These are phyloP conservation scores for Epithele typhae DNA, from an alignment of 768 basidiomycete species.

Conservation along the genomic window DNA sequence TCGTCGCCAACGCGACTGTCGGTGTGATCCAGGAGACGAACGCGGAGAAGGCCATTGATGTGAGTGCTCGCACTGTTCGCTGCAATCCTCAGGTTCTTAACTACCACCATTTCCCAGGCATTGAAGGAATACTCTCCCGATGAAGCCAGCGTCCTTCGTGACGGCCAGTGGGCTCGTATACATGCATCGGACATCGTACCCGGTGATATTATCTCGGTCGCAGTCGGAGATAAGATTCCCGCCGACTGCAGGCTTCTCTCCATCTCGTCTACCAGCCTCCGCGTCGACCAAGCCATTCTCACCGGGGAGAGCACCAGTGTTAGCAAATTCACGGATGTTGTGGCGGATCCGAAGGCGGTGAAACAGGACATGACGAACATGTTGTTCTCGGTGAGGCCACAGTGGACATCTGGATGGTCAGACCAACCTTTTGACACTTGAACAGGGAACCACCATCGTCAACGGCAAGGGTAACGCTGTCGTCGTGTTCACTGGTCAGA, in stretches of 20 bases:
- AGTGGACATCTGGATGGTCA: neutral
- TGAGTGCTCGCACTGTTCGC: constrained; percentile 38
- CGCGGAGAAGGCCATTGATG: constrained; percentile 96
- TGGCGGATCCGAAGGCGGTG: constrained; percentile 75
- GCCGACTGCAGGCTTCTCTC: constrained; percentile 91
- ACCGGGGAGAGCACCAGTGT: constrained; percentile 94
- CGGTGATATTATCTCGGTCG: constrained; percentile 86
- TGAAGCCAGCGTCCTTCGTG: constrained; percentile 86
- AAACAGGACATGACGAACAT: constrained; percentile 99
- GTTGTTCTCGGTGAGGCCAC: constrained; percentile 75
- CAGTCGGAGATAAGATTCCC: constrained; percentile 93
- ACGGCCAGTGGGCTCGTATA: constrained; percentile 62
- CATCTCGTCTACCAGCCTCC: constrained; percentile 89
- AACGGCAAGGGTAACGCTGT: constrained; percentile 87
- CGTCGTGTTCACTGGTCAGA: constrained; percentile 80
- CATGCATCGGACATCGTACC: constrained; percentile 91
- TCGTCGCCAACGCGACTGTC: constrained; percentile 95
- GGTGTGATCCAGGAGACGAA: constrained; percentile 97
- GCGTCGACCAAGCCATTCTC: constrained; percentile 93
- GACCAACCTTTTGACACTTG: neutral
- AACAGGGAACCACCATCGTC: constrained; percentile 90
- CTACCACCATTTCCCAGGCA: constrained; percentile 48
- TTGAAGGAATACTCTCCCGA: constrained; percentile 97
- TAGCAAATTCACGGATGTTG: constrained; percentile 66
- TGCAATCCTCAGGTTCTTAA: neutral